Base-by-base conservation (phyloP, 192 early-diverging fungal genomes). In the Linnemannia schmuckeri region DNA sequence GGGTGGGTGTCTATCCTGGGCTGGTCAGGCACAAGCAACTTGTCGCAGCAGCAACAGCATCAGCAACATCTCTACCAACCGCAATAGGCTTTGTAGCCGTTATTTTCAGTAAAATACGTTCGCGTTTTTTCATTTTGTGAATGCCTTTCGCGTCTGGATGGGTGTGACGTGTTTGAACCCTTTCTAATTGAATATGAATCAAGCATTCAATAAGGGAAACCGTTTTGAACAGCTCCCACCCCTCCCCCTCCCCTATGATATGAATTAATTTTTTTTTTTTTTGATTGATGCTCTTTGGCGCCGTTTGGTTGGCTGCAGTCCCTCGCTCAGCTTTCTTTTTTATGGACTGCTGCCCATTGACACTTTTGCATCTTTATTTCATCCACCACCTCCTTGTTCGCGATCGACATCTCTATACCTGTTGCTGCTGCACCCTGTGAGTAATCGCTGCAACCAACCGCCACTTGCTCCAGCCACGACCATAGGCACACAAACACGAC, bases 1-100 rank as follows among this genome's bases (percentile, higher is more conserved):
- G 90, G 90, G 35, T 88, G 78, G 85, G 49, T 87, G 6, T 81
- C 85, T 20, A 78, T 87, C 46, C 76, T 77, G 27, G 85, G 85
- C 13, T 87, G 85, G 85, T 87, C 85, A 0, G 85, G 85, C 9
- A 42, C n/a, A 7, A 73, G 57, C 22, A 63, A 49, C 18, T 6
- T 18, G 5, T 49, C 70, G 27, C 77, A 79, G 30, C 27, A 80
- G 24, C 70, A 79, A 7, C 40, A 37, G 22, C 68, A 69, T 4
- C 77, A 70, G 68, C 55, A 47, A 55, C 69, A 79, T 6, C 46
- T 52, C 17, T 52, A 52, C 49, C 61, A 33, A 10, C 61, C 61
- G 61, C 61, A 66, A 35, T 66, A 63, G 27, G 2, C 10, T 54
- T 5, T 20, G 20, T 20, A 54, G 52, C 3, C 3, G 37, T 37